Evolutionary conservation across 225 moss, liverwort and hornwort species (phyloP).

Genomic region (Sphagnum tenellum): DNA sequence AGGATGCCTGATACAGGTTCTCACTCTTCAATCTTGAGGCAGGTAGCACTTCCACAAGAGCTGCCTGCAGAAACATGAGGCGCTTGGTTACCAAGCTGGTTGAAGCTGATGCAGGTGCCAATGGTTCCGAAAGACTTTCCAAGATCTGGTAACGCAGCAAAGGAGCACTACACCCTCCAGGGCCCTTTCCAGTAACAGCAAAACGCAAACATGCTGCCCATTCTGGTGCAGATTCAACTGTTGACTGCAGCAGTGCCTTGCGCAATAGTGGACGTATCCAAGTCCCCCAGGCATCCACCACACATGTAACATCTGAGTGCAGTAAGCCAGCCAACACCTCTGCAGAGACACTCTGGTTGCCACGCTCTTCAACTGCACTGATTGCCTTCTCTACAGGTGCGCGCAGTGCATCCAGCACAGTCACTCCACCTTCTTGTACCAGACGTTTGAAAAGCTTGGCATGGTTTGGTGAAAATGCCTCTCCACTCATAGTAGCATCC

Average conservation of each 20-base stretch:
- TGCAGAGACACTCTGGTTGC: conserved; percentile 93
- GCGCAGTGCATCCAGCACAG: conserved; percentile 49
- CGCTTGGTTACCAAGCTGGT: conserved; percentile 93
- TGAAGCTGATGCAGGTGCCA: conserved; percentile 69
- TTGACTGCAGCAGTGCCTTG: conserved; percentile 75
- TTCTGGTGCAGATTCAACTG: conserved; percentile 86
- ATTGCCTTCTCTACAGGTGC: conserved; percentile 71
- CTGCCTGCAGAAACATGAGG: conserved; percentile 84
- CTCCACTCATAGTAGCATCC: conserved; percentile 68
- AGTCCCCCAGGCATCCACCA: conserved; percentile 64
- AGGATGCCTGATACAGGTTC: conserved; percentile 50
- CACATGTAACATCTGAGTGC: conserved; percentile 90
- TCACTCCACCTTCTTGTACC: conserved; percentile 76
- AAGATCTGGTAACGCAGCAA: conserved; percentile 64
- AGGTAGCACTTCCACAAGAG: conserved; percentile 76
- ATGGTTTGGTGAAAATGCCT: conserved; percentile 74
- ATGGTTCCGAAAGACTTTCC: conserved; percentile 82
- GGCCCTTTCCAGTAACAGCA: conserved; percentile 91
- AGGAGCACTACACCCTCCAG: conserved; percentile 53
- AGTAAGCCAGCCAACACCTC: conserved; percentile 83
- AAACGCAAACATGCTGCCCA: conserved; percentile 96
- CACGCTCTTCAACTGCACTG: conserved; percentile 64
- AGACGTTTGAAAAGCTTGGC: conserved; percentile 95
- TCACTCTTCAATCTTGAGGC: conserved; percentile 50
- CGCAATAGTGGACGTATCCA: conserved; percentile 75